Evolutionary conservation across 2,329 filamentous ascomycete genomes (phyloP).

Genomic region (Aspergillus fructus): DNA sequence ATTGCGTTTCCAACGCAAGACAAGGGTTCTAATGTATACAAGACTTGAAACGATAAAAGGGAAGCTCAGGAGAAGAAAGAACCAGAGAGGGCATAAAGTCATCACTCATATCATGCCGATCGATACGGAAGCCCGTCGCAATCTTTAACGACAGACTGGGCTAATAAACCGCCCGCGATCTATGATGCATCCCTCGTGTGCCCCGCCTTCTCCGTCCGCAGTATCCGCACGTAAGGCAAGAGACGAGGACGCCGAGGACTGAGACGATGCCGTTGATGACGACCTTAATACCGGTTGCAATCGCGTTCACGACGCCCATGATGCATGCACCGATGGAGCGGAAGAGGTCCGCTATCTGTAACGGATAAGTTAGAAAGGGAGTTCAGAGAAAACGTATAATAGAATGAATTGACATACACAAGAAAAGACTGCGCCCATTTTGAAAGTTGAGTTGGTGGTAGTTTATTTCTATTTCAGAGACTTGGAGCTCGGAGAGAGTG

Average conservation of each 20-base stretch:
- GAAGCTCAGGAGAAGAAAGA: background rate
- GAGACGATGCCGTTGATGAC: conserved; percentile 67
- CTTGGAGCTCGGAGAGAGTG: conserved; percentile 10
- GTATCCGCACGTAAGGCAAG: conserved; percentile 57
- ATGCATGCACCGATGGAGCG: conserved; percentile 64
- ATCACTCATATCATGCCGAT: conserved; percentile 2
- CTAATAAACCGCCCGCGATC: conserved; percentile 4
- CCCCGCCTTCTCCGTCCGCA: conserved; percentile 29
- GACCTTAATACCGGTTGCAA: conserved; percentile 63
- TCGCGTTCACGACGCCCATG: conserved; percentile 67
- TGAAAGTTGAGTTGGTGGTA: conserved; percentile 32
- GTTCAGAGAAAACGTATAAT: conserved; percentile 1
- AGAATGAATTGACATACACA: conserved; percentile 63
- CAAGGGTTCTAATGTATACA: background rate
- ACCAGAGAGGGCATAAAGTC: background rate
- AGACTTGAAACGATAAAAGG: background rate
- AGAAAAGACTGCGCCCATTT: conserved; percentile 80
- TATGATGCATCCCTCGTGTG: conserved; percentile 13
- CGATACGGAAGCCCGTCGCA: background rate
- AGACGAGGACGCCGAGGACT: conserved; percentile 66
- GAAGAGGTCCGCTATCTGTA: conserved; percentile 59
- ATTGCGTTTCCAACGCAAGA: background rate
- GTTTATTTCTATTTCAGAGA: conserved; percentile 12
- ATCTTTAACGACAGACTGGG: background rate
- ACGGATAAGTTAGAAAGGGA: conserved; percentile 19